Base-by-base conservation (phyloP, 2,329 filamentous ascomycete species). In the Zymoseptoria crescenta region DNA sequence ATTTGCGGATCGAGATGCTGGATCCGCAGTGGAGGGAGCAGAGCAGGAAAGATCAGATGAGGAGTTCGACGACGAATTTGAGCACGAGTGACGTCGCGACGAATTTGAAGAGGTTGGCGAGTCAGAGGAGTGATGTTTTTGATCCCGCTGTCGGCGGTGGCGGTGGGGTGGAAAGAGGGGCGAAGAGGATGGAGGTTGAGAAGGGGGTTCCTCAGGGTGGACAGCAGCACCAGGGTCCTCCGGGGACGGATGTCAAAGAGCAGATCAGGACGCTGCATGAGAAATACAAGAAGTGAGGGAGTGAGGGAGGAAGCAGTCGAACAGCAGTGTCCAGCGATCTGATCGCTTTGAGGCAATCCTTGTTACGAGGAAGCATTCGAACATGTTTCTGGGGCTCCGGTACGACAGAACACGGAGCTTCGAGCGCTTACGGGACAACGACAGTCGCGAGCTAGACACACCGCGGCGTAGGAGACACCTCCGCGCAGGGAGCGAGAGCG, bases 21-120 rank as follows among this genome's bases (percentile, higher is more conserved):
- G 93, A 97, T 72, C 93, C 93, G 0, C 84, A 88, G 60, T 97
- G 93, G 92, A 96, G 96, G 73, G 92, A 96, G 72, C 92, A 97
- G 73, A 91, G 91, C 67, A 88, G 89, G 59, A 96, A 96, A 73
- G 86, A 89, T 16, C 91, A 96, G 52, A 85, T 88, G 10, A 87
- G 93, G 62, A 90, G 88, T 64, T 84, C 89, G 1, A 92, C 89
- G 0, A 95, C 91, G 8, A 96, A 96, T 68, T 77, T 96, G 8
- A 89, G 88, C 0, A 93, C 90, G 3, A 84, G 83, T 35, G 93
- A 97, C 67, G 91, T 96, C 52, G 92, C 91, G 55, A 92, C 91
- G 73, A 96, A 97, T 72, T 82, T 97, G 63, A 97, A 97, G 79
- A 87, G 93, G n/a, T 80, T 97, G 55, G 91, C 92, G 24, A 92